Evolutionary conservation across 257 asterid species (phyloP).

Genomic region (Gardenia jasminoides): DNA sequence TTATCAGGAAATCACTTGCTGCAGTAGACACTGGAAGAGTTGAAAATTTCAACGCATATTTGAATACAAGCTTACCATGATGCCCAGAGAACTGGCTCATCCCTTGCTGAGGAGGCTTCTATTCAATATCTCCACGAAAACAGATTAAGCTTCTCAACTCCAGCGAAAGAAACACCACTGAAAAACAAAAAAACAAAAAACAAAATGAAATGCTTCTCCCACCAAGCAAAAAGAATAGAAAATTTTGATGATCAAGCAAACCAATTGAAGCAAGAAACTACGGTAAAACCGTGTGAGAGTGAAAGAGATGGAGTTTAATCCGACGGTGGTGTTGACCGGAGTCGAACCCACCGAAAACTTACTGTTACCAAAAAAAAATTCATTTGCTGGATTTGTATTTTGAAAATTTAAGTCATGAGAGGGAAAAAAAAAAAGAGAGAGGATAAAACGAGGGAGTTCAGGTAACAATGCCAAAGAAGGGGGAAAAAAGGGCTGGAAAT

Average conservation of each 20-base stretch:
- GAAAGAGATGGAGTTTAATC: neutral
- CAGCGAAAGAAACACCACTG: neutral
- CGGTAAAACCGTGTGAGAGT: neutral
- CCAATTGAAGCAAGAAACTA: neutral
- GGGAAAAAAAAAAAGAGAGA: neutral
- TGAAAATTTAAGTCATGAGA: neutral
- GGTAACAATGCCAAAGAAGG: neutral
- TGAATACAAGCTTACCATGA: slow-evolving; percentile 1
- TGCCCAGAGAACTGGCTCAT: slow-evolving; percentile 7
- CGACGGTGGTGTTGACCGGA: no score
- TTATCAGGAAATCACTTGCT: neutral
- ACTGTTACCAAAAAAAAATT: no score
- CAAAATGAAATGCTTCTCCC: no score
- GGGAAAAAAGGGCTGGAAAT: no score
- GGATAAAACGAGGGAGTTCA: no score
- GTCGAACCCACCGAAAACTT: no score
- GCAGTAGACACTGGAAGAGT: neutral
- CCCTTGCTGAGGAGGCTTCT: neutral
- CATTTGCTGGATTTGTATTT: neutral
- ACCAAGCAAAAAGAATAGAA: no score
- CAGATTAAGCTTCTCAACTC: neutral
- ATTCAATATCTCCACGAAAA: neutral
- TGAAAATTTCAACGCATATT: neutral
- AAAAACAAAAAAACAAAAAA: no score
- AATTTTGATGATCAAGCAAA: neutral